Base-by-base conservation (phyloP, 2,329 filamentous ascomycete genomes). In the Aspergillus thermomutatus region DNA sequence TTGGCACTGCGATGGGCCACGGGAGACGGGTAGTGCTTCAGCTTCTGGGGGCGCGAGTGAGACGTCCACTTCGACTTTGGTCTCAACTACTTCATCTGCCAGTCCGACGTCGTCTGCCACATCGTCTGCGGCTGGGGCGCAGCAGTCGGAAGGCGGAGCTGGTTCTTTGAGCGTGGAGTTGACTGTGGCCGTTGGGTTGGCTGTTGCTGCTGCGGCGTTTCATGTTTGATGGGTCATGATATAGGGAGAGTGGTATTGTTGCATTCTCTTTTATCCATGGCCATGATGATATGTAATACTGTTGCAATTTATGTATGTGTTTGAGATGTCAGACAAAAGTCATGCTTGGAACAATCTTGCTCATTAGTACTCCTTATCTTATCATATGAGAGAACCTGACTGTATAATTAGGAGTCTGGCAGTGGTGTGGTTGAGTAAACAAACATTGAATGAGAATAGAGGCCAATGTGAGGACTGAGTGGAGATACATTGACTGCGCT, bases 1-100 rank as follows among this genome's bases (percentile, higher is more conserved):
- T 52, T 70, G 67, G 65, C 64, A 56, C 31, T 37, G 31, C 31
- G 57, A 61, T 40, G 61, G 57, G 1, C 59, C 59, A 7, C 40
- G 50, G 31, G 57, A 63, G 57, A 63, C 61, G 11, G 47, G 48
- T 3, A 46, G 19, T 41, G 43, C 27, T 28, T 19, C 41, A 31
- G 43, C 27, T 28, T 19, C 41, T 19, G 41, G 14, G 3, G 10
- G 41, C 41, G 11, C 7, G 43, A 46, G 10, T 3, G 19, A 11
- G 5, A 21, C 19, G 21, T 26, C 14, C 17, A 54, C 46, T n/a
- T 49, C 51, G 17, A 50, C 49, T 25, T 28, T 40, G 2, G 54
- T 48, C 41, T 28, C 53, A 5, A 52, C 50, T 21, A 40, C 53
- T 23, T 47, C 47, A 49, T 59, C 60, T 37, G 58, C 55, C 2